phyloP scores from a whole-genome alignment of 2,329 filamentous ascomycete genomes.

The Xylogone sp. region DNA sequence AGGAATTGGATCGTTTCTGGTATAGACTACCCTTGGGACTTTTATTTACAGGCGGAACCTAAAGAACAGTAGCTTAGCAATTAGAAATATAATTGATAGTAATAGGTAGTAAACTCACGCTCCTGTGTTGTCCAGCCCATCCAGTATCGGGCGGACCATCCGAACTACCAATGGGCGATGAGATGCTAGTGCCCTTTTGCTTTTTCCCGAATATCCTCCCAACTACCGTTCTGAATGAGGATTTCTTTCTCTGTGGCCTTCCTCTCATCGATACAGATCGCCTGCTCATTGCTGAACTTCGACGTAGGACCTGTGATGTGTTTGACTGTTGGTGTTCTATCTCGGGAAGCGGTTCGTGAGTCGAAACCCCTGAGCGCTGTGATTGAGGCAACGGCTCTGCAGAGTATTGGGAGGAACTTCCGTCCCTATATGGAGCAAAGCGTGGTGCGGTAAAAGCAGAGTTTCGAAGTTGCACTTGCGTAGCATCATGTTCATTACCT shows the following conservation, averaged over 20 bases:
- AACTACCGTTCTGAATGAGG: slow-evolving; percentile 51
- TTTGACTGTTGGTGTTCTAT: slow-evolving; percentile 1
- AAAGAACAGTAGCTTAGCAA: slow-evolving; percentile 8
- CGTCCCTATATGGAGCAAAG: not conserved
- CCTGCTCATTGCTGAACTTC: slow-evolving; percentile 47
- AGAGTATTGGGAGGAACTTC: not conserved
- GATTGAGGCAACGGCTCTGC: not conserved
- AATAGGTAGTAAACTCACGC: slow-evolving; percentile 37
- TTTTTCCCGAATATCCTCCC: slow-evolving; percentile 56
- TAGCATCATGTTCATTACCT: slow-evolving; percentile 18
- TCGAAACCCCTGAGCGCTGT: not conserved
- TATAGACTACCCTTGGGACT: slow-evolving; percentile 24
- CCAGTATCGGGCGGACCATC: slow-evolving; percentile 7
- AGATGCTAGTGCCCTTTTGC: slow-evolving; percentile 37
- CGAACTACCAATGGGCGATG: slow-evolving; percentile 7
- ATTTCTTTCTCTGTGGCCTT: slow-evolving; percentile 51
- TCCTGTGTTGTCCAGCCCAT: slow-evolving; percentile 38
- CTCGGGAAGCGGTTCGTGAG: not conserved
- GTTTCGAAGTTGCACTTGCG: slow-evolving; percentile 10
- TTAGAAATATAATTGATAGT: slow-evolving; percentile 1
- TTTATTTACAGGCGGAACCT: slow-evolving; percentile 37
- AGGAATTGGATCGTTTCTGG: slow-evolving; percentile 51
- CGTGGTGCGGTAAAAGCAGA: slow-evolving; percentile 11
- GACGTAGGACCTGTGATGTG: slow-evolving; percentile 14
- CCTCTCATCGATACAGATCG: slow-evolving; percentile 31